phyloP scores from a whole-genome alignment of 179 eudicot genomes.

The Beta lomatogona region DNA sequence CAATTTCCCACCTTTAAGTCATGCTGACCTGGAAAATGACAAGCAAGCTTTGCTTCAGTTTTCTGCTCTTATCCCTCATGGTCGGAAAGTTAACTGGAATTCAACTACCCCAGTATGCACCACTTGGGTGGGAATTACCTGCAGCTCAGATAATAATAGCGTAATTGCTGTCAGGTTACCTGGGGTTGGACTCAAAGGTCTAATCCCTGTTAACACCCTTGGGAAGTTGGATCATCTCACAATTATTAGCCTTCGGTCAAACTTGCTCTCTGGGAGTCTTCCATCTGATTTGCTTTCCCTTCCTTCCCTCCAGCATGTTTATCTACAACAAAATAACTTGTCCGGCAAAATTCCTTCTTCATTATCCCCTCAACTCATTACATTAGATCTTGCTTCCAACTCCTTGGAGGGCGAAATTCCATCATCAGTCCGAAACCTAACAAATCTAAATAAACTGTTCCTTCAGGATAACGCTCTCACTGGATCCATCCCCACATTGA shows the following conservation, averaged over 20 bases:
- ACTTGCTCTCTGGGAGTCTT: conserved; percentile 62
- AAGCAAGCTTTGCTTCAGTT: conserved; percentile 72
- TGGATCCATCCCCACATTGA: conserved; percentile 61
- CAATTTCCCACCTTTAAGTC: conserved; percentile 16
- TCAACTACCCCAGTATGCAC: conserved; percentile 51
- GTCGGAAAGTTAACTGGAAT: conserved; percentile 72
- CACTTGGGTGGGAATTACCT: conserved; percentile 78
- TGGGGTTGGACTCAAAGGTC: conserved; percentile 73
- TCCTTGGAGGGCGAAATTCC: conserved; percentile 70
- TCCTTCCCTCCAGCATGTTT: conserved; percentile 61
- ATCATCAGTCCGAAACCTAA: conserved; percentile 53
- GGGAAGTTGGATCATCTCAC: conserved; percentile 56
- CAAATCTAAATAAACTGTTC: conserved; percentile 46
- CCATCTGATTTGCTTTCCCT: conserved; percentile 72
- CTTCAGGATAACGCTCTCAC: conserved; percentile 72
- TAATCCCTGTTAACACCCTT: conserved; percentile 63
- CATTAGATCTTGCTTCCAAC: conserved; percentile 75
- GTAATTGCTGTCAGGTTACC: conserved; percentile 73
- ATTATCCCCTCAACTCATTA: conserved; percentile 50
- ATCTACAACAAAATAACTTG: conserved; percentile 65
- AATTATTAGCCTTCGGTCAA: conserved; percentile 72
- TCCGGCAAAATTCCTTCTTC: conserved; percentile 78
- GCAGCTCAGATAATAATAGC: conserved; percentile 47
- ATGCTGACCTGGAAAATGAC: conserved; percentile 60
- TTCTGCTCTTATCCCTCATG: conserved; percentile 61